phyloP scores from a whole-genome alignment of 192 early-diverging fungal species.

The Backusella luteola region DNA sequence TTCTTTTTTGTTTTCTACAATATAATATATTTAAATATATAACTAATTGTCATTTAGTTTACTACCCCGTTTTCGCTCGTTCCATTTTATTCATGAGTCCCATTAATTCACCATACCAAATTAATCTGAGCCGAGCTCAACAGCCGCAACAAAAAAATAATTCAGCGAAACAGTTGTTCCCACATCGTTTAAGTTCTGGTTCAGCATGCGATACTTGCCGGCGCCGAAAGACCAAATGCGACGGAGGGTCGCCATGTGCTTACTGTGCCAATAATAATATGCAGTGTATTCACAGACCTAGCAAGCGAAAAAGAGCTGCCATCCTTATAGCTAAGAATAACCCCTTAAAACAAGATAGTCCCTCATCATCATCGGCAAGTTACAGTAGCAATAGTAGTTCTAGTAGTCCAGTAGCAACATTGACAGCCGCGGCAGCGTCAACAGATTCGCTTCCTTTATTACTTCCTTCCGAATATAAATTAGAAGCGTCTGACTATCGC shows the following conservation, averaged over 20 bases:
- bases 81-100: not conserved
- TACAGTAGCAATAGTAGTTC: not conserved
- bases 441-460: not conserved
- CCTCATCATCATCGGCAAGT: not conserved
- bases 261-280: conserved; percentile 32
- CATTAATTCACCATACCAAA: not conserved
- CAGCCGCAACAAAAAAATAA: not conserved
- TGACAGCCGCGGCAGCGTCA: not conserved
- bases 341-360: not conserved
- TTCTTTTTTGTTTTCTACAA: not conserved
- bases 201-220: conserved; percentile 42
- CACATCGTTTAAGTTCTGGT: conserved; percentile 33
- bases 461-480: not conserved
- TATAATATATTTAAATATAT: not conserved
- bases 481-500: not conserved
- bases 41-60: not conserved
- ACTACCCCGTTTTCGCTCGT: not conserved
- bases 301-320: not conserved
- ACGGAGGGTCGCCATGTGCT: conserved; percentile 34
- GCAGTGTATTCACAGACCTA: conserved; percentile 27
- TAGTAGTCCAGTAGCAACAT: not conserved
- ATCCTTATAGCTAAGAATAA: not conserved
- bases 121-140: not conserved
- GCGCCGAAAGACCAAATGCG: conserved; percentile 39
- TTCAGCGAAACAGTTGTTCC: not conserved